Evolutionary conservation across 2,329 filamentous ascomycete genomes (phyloP), one percentile per base, ranked within the genome.

Genomic region (Penicillium sp.): DNA sequence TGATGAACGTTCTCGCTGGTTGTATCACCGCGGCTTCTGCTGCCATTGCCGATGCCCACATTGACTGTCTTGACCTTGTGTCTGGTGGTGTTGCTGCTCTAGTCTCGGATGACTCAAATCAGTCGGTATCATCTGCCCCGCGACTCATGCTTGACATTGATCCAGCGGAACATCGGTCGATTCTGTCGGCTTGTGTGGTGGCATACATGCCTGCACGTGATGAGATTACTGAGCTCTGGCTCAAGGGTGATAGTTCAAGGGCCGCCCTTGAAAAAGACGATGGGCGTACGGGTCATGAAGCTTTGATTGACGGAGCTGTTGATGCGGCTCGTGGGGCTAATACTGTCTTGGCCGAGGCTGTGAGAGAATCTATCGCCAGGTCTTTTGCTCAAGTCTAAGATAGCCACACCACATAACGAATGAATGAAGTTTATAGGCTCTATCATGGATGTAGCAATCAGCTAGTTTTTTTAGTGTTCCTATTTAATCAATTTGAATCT

Each of bases 11-110:
- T 42, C 78, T 99, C 19, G 88, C 91, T 26, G 91, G 91, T 1
- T 97, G 92, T 70, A 91, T 99, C 65, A 97, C 91, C 0, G 93
- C 95, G 53, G 91, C 93, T 10, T 92, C 91, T 52, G 93, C 93
- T 10, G 94, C 94, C 14, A 86, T 99, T 68, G 89, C 89, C 3
- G 94, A 99, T 76, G 94, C 94, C 1, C 91, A 91, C 9, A 97
- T 99, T 58, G 94, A 99, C 70, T 97, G 91, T 69, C 87, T 97
- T 45, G 94, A 97, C 76, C 83, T 93, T 31, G 88, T 97, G 17
- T 85, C 89, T 30, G 94, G 92, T 10, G 94, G 94, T 28, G 90
- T 97, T 38, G 91, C 93, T 30, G 93, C 91, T 4, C 74, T 96
- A 45, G 86, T 94, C 14, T 61, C 75, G n/a, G 71, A 71, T 54